Evolutionary conservation across 2,329 filamentous ascomycete genomes (phyloP), one percentile per base, ranked within the genome.

Genomic region (Dactylonectria macrodidyma): DNA sequence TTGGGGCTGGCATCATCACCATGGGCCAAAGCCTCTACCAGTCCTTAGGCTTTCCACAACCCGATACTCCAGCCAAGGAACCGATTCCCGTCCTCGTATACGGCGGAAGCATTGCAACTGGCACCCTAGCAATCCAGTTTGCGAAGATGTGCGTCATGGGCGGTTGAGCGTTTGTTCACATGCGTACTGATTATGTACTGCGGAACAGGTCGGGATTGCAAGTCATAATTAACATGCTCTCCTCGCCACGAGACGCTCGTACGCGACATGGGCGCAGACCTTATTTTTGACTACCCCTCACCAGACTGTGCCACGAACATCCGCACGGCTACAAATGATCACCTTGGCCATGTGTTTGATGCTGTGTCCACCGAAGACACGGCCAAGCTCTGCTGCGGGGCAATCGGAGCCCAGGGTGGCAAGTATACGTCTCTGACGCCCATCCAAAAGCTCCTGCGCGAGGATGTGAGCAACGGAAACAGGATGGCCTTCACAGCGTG

Each of bases 81-180:
- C 75, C 81, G 41, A 73, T 81, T 47, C 78, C 82, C 1, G 72
- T 85, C 54, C 71, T 85, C 3, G 83, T 84, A 63, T 84, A 85
- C 51, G 84, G 83, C 51, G 83, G 81, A 14, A 86, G 86, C 76
- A 89, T 85, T 11, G 88, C 87, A 3, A 88, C 87, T 1, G 85
- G 84, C 77, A 85, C 88, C 55, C 86, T 88, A 61, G 83, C 79
- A 3, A 81, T 85, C 67, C 82, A 84, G 72, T 81, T 75, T 65
- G 81, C 81, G 56, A 81, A 79, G 68, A 71, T 78, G 5, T 81
- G 79, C 5, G 82, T 80, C 1, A 19, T 19, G 19, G 19, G 19
- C 19, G 19, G 19, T 19, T 19, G 19, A 19, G 19, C 19, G 19
- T 1, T 19, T 19, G 19, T 19, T 19, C 19, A 19, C 19, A 19